These are phyloP conservation scores for Coriolopsis trogii DNA, from an alignment of 1,284 basidiomycete genomes.

Conservation along the genomic window DNA sequence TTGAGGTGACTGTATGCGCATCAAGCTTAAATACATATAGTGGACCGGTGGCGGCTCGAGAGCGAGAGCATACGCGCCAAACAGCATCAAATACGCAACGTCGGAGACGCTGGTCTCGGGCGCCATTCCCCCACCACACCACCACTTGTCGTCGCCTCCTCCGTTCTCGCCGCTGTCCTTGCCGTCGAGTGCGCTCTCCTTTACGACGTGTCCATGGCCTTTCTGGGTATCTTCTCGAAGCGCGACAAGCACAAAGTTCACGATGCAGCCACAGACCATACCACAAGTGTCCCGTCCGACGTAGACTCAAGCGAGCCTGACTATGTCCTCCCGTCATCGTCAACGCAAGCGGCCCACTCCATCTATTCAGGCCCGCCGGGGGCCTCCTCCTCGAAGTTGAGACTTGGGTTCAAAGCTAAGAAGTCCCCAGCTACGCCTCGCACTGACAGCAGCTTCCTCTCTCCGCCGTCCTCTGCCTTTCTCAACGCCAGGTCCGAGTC, in stretches of 20 bases:
- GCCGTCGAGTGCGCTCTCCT: conserved; percentile 10
- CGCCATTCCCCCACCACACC: conserved; percentile 16
- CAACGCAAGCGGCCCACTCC: conserved; percentile 21
- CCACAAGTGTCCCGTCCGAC: conserved; percentile 21
- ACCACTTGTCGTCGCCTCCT: conserved; percentile 10
- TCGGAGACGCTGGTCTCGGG: conserved; percentile 13
- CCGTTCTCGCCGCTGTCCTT: conserved; percentile 7
- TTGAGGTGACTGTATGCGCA: no score
- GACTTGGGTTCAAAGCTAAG: conserved; percentile 37
- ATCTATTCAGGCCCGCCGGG: conserved; percentile 29
- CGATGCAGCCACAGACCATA: conserved; percentile 19
- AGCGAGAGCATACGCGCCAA: conserved; percentile 17
- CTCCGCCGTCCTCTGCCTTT: conserved; percentile 28
- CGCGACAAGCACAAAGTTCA: conserved; percentile 34
- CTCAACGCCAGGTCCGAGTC: conserved; percentile 41
- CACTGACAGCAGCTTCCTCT: conserved; percentile 26
- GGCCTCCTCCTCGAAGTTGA: conserved; percentile 39
- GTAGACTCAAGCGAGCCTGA: conserved; percentile 33
- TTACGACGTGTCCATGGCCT: conserved; percentile 28
- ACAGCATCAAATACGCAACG: conserved; percentile 20
- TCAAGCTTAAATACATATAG: no score
- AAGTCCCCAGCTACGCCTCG: conserved; percentile 25
- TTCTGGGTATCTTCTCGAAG: conserved; percentile 38
- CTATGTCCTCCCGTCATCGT: conserved; percentile 31
- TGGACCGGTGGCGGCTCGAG: no score